A percentile compares a stretch with the other conserved stretches of the same genome.
These are phyloP conservation scores for Apiotrichum veenhuisii DNA, from an alignment of 1,284 basidiomycete genomes.

Conservation along the genomic window DNA sequence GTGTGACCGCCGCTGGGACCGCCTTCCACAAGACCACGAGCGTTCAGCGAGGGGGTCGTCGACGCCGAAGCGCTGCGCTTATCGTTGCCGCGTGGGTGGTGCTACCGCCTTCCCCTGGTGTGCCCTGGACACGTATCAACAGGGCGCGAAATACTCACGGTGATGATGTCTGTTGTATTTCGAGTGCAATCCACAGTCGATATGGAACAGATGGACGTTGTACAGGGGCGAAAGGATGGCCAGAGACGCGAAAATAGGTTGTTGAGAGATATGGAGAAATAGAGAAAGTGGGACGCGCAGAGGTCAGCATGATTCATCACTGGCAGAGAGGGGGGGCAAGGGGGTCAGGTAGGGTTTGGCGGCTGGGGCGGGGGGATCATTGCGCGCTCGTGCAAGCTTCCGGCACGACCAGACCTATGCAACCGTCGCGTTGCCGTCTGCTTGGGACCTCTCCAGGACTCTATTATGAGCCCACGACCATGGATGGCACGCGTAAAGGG, in stretches of 20 bases:
- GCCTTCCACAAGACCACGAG: too few relatives aligned
- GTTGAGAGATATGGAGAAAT: background rate
- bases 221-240: background rate
- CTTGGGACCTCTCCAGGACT: too few relatives aligned
- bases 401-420: background rate
- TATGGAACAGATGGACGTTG: background rate
- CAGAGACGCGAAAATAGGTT: background rate
- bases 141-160: background rate
- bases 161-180: background rate
- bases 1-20: too few relatives aligned
- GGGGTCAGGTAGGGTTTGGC: background rate
- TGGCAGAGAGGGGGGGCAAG: background rate
- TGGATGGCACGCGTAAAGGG: background rate
- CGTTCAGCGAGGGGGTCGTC: too few relatives aligned
- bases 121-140: slow-evolving; percentile 6
- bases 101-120: background rate
- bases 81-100: background rate
- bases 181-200: background rate
- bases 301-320: background rate
- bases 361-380: background rate
- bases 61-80: background rate
- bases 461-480: background rate
- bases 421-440: background rate
- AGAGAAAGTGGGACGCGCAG: background rate
- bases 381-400: background rate